Conservation (phyloP, 345 rosid genomes). For the Gynandropsis gynandra region DNA sequence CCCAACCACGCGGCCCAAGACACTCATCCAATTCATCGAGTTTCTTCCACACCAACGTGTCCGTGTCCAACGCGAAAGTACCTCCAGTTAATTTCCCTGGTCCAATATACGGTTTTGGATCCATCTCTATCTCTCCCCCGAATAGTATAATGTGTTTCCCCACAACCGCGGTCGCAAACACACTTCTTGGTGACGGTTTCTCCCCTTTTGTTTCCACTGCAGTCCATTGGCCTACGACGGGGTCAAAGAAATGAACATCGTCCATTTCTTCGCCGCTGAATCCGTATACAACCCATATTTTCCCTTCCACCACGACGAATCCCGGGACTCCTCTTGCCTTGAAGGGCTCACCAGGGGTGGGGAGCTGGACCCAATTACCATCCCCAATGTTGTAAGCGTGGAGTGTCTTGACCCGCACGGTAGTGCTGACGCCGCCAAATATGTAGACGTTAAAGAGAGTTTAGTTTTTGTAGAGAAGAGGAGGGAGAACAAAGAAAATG, state of each 20-base stretch:
- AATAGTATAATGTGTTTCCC: constrained; percentile 14
- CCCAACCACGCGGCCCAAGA: constrained; percentile 12
- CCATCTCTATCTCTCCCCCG: constrained; percentile 11
- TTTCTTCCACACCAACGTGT: constrained; percentile 8
- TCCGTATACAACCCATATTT: constrained; percentile 21
- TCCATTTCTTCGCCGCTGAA: background rate
- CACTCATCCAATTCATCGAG: background rate
- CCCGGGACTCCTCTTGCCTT: constrained; percentile 11
- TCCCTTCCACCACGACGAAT: constrained; percentile 2
- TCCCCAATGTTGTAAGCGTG: background rate
- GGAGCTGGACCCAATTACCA: constrained; percentile 8
- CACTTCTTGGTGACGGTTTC: constrained; percentile 14
- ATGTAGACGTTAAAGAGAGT: too few species aligned
- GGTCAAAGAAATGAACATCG: constrained; percentile 9
- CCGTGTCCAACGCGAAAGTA: constrained; percentile 9
- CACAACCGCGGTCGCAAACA: constrained; percentile 5
- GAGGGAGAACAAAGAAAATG: too few species aligned
- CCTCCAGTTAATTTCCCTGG: constrained; percentile 14
- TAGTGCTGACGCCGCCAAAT: constrained; percentile 9
- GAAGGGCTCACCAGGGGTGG: constrained; percentile 3
- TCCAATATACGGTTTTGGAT: background rate
- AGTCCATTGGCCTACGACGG: background rate
- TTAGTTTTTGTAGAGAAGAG: too few species aligned
- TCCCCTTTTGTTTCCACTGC: constrained; percentile 11
- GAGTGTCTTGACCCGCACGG: constrained; percentile 1